Base-by-base conservation (phyloP, 75 land plant species). In the Cryptomeria japonica region DNA sequence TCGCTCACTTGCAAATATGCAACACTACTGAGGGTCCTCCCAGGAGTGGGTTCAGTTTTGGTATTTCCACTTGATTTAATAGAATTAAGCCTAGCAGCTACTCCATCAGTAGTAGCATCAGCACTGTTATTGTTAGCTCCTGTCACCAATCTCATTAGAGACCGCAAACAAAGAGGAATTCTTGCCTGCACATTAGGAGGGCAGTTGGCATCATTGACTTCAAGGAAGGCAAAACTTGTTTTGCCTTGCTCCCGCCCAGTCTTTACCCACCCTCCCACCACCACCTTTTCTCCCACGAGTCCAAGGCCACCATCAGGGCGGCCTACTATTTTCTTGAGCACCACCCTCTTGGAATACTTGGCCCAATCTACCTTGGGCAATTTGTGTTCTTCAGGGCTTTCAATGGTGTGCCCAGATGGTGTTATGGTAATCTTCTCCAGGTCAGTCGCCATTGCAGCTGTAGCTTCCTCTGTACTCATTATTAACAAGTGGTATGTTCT, bases 211-310 rank as follows among this genome's bases (percentile, higher is more conserved):
- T 89, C 92, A 51, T 86, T 85, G 15, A 36, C 38, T 46, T 18
- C 84, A 31, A 82, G 47, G 51, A 82, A 82, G 47, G 90, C 92
- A 70, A 87, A 75, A 31, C 87, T 84, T 22, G 90, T 89, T 90
- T 95, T 93, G 55, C 77, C 92, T 32, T 90, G 84, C 56, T 90
- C 93, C 32, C 94, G 91, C 32, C 94, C 93, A 28, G 92, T 91
- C 90, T 93, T 98, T 76, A 98, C 99, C 99, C 99, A 98, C 8
- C 99, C 99, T 0, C 99, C 99, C 25, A 96, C 86, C 18, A 90
- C 90, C 47, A 97, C 88, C 11, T 72, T 89, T 79, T 90, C 82
- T 9, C 99, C 99, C 25, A 93, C 86, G 86, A 97, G 87, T 0
- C 92, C 95, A 41, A 89, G 19, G 1, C 99, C 99, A 12, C 93